Base-by-base conservation (phyloP, 208 protist species). In the Leishmania lainsoni region DNA sequence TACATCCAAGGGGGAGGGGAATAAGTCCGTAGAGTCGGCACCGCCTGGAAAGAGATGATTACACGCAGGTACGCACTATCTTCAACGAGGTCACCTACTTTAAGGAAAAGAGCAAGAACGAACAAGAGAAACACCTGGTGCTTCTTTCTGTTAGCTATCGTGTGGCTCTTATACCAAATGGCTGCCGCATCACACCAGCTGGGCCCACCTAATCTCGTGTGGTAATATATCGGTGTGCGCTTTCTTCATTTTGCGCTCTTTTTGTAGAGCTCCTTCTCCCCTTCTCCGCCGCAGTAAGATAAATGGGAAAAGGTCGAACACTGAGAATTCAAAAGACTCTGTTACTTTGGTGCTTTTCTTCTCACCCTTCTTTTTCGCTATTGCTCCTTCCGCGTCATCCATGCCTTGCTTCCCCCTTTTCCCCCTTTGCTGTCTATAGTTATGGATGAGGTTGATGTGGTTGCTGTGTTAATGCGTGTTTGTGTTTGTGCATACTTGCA, bases 21-120 rank as follows among this genome's bases (percentile, higher is more conserved):
- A 49, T 29, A 56, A 61, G 45, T 75, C 54, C 39, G 79, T 66
- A 48, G 68, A 54, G 22, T 8, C 69, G 16, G 54, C 75, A 51
- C 17, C 71, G 58, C 12, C 65, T 66, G 66, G 48, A 9, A 86
- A 88, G 79, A 83, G 66, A n/a, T 76, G 56, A 51, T 59, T 14
- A 29, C 52, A 49, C 54, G 17, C 22, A 9, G 39, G 52, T 54
- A 54, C 42, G 26, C 69, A 54, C 69, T 35, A 73, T 52, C 12
- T 22, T 32, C 45, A 17, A 54, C 10, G 45, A 45, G 16, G 22
- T 48, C 39, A n/a, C 66, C 29, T 49, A 6, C 32, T 6, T 29
- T 73, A 8, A 32, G 45, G 42, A 73, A 10, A 48, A 35, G 45
- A 35, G 17, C 69, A 48, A 73, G 69, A 73, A 52, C 45, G 29